These are phyloP conservation scores for Trichoderma polysporum DNA, from an alignment of 2,329 filamentous ascomycete species.

Conservation along the genomic window DNA sequence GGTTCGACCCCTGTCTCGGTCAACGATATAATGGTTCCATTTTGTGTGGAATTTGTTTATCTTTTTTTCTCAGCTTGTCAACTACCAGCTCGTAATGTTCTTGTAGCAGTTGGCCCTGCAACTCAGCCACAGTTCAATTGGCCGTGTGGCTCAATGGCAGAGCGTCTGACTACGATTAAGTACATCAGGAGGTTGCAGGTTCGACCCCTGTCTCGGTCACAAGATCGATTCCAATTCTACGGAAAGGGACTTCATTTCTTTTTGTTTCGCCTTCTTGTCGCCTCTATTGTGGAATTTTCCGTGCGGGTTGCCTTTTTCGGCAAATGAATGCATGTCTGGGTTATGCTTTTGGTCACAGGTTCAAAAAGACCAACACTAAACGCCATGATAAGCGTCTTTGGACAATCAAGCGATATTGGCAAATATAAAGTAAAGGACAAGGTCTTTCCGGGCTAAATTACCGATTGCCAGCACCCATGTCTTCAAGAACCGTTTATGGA, in stretches of 20 bases:
- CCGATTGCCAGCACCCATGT: background rate
- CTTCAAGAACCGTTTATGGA: background rate
- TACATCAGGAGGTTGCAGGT: constrained; percentile 21
- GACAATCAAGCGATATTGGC: constrained; percentile 6
- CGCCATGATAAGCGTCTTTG: background rate
- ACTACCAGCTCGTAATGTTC: background rate
- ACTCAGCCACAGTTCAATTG: background rate
- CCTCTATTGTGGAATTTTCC: background rate
- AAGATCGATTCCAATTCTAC: constrained; percentile 8
- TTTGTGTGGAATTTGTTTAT: background rate
- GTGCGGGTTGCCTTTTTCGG: background rate
- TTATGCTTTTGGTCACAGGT: background rate
- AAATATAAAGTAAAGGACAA: background rate
- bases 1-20: constrained; percentile 30
- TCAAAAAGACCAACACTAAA: background rate
- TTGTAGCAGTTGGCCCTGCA: background rate
- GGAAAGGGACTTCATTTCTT: constrained; percentile 10
- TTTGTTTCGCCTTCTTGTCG: background rate
- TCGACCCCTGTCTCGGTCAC: constrained; percentile 21
- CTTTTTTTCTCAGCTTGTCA: background rate
- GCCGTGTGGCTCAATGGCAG: constrained; percentile 21
- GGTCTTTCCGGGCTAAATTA: background rate
- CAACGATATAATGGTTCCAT: constrained; percentile 11
- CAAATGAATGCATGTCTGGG: background rate
- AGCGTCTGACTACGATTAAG: constrained; percentile 20